These are phyloP conservation scores for Candida krabiensis DNA, from an alignment of 805 yeast species.

Conservation along the genomic window DNA sequence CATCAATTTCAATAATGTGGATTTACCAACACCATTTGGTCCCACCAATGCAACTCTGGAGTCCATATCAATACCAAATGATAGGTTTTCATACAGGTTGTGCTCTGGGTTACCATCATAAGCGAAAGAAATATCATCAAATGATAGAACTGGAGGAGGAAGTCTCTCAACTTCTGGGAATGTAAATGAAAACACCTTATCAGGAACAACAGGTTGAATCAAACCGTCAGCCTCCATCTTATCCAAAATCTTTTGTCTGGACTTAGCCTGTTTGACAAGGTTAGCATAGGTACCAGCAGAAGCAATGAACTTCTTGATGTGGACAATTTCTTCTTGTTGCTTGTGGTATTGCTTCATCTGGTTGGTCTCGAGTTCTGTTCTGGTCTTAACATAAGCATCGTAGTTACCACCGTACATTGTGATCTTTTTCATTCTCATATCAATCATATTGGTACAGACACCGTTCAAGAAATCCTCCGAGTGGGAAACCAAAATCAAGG, in stretches of 20 bases:
- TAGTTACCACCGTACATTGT: conserved; percentile 94
- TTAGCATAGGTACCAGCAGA: conserved; percentile 99
- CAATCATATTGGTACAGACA: conserved; percentile 97
- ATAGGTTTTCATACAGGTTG: conserved; percentile 84
- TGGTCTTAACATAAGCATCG: conserved; percentile 94
- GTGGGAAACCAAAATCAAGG: conserved; percentile 91
- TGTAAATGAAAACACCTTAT: conserved; percentile 89
- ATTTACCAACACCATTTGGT: conserved; percentile 99
- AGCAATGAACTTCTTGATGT: conserved; percentile 97
- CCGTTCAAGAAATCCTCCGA: conserved; percentile 99
- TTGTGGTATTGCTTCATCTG: conserved; percentile 97
- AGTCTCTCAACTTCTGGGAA: conserved; percentile 95
- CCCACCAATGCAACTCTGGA: conserved; percentile 97
- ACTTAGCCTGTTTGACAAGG: conserved; percentile 97
- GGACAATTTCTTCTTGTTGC: conserved; percentile 98
- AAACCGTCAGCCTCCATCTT: conserved; percentile 99
- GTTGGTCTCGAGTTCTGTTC: conserved; percentile 90
- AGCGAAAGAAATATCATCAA: conserved; percentile 91
- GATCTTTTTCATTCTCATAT: conserved; percentile 84
- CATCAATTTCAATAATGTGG: conserved; percentile 93
- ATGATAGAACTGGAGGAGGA: conserved; percentile 98
- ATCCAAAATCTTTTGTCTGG: conserved; percentile 98
- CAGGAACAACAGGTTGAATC: conserved; percentile 88
- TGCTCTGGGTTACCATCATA: conserved; percentile 83
- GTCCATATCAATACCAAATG: conserved; percentile 99